Evolutionary conservation across 163 green algal species (phyloP), one percentile per base, ranked within the genome.

Genomic region (Dunaliella salina): DNA sequence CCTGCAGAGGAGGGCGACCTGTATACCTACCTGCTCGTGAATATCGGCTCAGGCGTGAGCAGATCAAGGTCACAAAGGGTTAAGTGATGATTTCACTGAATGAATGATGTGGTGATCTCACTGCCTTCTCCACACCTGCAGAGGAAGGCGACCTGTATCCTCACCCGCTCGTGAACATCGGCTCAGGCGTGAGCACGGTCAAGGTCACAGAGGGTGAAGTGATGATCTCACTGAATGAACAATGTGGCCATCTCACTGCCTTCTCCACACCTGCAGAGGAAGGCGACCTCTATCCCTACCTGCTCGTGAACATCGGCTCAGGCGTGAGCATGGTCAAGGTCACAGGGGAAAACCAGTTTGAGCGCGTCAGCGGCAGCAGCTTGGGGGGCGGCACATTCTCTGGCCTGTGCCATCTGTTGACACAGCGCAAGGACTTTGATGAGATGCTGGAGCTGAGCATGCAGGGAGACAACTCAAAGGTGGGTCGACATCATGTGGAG

Each of bases 121-220:
- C n/a, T n/a, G n/a, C n/a, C n/a, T n/a, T n/a, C 40, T 50, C 40
- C 40, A 8, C 40, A 50, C 40, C 40, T 80, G 83, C 91, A 94
- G 93, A 91, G 20, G 91, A 95, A 33, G 80, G 40, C 25, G 92
- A 95, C 63, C 89, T 98, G 71, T 98, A 96, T 88, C 96, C 96
- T 15, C 99, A 99, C 91, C 93, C 99, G 33, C 94, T 99, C 71
- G 97, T 99, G 85, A 99, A 98, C 91, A 99, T 99, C 82, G 97
- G 97, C 33, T 96, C 91, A 20, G 97, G 97, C 18, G 97, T 99
- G 30, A 95, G 89, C 90, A 97, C 98, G 92, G 91, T 98, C 72
- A 94, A 95, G 83, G 95, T 96, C 34, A 88, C 91, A 40, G 95
- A 93, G 0, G 92, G n/a, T n/a, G n/a, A n/a, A n/a, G n/a, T n/a